Evolutionary conservation across 2,329 filamentous ascomycete species (phyloP).

Genomic region (Lachnellula suecica): DNA sequence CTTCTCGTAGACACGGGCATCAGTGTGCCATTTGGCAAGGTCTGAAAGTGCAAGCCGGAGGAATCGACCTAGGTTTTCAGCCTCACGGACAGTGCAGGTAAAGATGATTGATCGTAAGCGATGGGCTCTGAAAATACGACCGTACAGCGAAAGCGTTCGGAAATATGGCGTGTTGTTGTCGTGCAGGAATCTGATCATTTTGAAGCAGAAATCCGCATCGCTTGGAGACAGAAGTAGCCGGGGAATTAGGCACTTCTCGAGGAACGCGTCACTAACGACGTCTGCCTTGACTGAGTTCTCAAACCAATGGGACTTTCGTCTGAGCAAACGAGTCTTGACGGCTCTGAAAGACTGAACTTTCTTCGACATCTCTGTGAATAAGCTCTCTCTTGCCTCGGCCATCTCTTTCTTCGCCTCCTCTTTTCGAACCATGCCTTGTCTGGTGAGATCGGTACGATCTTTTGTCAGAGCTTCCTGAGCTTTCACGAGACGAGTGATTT

Average conservation of each 20-base stretch:
- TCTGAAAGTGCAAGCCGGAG: conserved; percentile 79
- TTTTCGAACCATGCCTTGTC: conserved; percentile 63
- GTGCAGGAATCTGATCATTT: conserved; percentile 85
- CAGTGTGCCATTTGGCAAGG: conserved; percentile 79
- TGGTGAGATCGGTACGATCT: conserved; percentile 72
- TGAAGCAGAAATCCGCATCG: conserved; percentile 87
- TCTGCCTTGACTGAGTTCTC: conserved; percentile 61
- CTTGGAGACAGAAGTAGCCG: conserved; percentile 79
- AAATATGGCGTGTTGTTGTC: conserved; percentile 82
- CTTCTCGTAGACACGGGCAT: conserved; percentile 74
- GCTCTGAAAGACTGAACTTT: conserved; percentile 67
- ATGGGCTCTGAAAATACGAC: conserved; percentile 81
- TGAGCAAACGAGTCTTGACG: conserved; percentile 67
- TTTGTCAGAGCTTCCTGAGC: conserved; percentile 66
- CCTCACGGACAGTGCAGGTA: conserved; percentile 84
- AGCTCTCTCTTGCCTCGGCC: conserved; percentile 64
- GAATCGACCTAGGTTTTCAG: conserved; percentile 90
- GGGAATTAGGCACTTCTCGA: conserved; percentile 92
- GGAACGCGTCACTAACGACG: conserved; percentile 69
- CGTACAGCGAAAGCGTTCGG: conserved; percentile 79
- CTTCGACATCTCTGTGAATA: conserved; percentile 71
- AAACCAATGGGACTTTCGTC: conserved; percentile 81
- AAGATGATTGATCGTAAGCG: conserved; percentile 82
- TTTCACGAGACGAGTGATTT: conserved; percentile 67
- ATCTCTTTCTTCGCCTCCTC: conserved; percentile 70